Conservation (phyloP, 2,329 filamentous ascomycete species). For the Neofusicoccum cordaticola region DNA sequence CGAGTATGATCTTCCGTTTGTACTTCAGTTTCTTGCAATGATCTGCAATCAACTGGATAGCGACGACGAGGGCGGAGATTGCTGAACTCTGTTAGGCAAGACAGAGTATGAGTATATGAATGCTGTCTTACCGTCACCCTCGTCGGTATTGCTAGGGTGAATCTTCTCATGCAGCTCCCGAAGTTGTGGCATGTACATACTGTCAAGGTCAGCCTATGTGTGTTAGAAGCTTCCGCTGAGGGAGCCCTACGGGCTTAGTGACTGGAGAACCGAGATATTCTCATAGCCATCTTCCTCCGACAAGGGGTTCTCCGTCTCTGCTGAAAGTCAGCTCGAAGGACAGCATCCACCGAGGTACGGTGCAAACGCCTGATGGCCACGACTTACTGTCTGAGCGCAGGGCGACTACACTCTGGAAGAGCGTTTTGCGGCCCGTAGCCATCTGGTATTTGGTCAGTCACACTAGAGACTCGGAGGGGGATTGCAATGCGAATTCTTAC, state of each 20-base stretch:
- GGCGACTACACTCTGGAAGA: constrained; percentile 74
- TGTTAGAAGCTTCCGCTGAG: neutral
- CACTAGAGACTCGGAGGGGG: neutral
- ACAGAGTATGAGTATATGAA: neutral
- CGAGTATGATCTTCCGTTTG: constrained; percentile 62
- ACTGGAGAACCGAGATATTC: constrained; percentile 71
- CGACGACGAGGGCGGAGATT: constrained; percentile 82
- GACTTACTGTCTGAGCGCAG: constrained; percentile 67
- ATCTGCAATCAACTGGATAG: constrained; percentile 77
- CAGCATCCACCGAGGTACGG: too few relatives aligned
- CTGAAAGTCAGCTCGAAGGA: neutral
- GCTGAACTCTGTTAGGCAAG: constrained; percentile 34
- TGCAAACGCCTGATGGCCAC: neutral
- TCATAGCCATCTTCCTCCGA: constrained; percentile 69
- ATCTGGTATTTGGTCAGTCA: constrained; percentile 38
- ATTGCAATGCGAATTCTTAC: constrained; percentile 47
- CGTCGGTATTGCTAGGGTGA: constrained; percentile 63
- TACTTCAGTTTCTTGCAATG: constrained; percentile 66
- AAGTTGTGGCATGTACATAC: constrained; percentile 66
- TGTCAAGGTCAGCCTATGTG: constrained; percentile 24
- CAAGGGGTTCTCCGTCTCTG: constrained; percentile 66
- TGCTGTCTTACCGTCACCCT: constrained; percentile 64
- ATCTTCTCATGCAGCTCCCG: constrained; percentile 62
- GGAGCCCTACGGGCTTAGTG: constrained; percentile 59
- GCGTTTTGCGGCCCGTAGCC: constrained; percentile 69